Percentiles rank a stretch among this genome's conserved stretches.
Conservation (phyloP, 176 grass and related monocot species). For the Saccharum spontaneum region DNA sequence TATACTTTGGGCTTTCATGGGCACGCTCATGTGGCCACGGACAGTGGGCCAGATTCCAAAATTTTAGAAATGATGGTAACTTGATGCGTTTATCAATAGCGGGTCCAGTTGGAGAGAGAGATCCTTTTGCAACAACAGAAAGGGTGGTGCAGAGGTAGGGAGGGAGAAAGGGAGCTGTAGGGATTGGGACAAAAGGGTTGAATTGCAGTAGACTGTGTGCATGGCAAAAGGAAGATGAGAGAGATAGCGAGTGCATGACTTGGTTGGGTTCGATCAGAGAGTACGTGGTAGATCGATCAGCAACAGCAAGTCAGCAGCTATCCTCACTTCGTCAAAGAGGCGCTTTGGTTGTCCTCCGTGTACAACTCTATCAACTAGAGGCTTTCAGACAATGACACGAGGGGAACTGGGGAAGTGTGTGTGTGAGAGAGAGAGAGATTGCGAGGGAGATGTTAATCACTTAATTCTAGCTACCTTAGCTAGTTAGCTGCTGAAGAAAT, state of each 20-base stretch:
- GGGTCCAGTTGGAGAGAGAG: conserved; percentile 11
- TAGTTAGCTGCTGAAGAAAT: conserved; percentile 15
- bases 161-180: conserved; percentile 21
- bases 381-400: conserved; percentile 35
- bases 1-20: conserved; percentile 27
- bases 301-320: not conserved
- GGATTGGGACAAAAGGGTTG: conserved; percentile 48
- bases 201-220: conserved; percentile 26
- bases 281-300: not conserved
- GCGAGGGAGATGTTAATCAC: not conserved
- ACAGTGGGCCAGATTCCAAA: conserved; percentile 42
- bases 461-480: conserved; percentile 22
- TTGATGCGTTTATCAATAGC: conserved; percentile 54
- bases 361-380: conserved; percentile 23
- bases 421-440: not conserved
- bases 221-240: conserved; percentile 21
- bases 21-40: conserved; percentile 30
- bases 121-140: conserved; percentile 50
- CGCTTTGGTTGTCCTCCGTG: conserved; percentile 31
- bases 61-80: conserved; percentile 42
- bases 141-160: conserved; percentile 11
- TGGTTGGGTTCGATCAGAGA: not conserved
- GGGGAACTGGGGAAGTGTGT: not conserved
- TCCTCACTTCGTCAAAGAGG: conserved; percentile 18
- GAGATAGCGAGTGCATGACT: not conserved